These are phyloP conservation scores for Odonthalia washingtoniensis DNA, from an alignment of 31 red algal species.

Conservation along the genomic window DNA sequence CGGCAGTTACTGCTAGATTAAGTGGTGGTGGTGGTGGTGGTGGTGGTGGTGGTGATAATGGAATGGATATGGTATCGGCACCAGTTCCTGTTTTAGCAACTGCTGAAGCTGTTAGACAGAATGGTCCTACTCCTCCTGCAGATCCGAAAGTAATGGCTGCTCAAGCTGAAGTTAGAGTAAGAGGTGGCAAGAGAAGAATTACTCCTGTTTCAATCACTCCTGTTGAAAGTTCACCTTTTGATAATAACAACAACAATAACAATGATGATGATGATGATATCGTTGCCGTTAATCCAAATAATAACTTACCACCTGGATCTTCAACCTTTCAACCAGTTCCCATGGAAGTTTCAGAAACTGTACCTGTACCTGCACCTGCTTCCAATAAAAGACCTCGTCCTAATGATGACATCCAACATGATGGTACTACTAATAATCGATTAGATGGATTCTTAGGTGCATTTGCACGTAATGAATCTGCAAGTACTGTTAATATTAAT, in stretches of 20 bases:
- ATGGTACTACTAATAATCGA: background rate
- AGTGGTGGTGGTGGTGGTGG: background rate
- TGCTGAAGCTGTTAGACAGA: constrained; percentile 57
- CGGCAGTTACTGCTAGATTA: background rate
- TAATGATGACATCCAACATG: background rate
- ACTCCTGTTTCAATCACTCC: constrained; percentile 76
- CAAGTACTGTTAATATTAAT: background rate
- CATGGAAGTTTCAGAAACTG: background rate
- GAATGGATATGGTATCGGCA: background rate
- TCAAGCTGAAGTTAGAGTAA: constrained; percentile 79
- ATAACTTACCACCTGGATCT: background rate
- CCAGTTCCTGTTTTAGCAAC: constrained; percentile 43
- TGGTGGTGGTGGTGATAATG: background rate
- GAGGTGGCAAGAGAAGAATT: constrained; percentile 89
- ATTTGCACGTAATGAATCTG: constrained; percentile 19
- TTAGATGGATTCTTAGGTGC: background rate
- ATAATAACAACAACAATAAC: background rate
- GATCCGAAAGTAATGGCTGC: constrained; percentile 60
- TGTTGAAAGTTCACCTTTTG: constrained; percentile 1
- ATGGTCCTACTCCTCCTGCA: constrained; percentile 69
- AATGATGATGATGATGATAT: background rate
- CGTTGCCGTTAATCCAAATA: background rate
- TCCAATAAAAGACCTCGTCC: constrained; percentile 40
- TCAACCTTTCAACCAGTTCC: constrained; percentile 28
- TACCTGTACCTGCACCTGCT: background rate